Base-by-base conservation (phyloP, 2,329 filamentous ascomycete species). In the Clarireedia homoeocarpa region DNA sequence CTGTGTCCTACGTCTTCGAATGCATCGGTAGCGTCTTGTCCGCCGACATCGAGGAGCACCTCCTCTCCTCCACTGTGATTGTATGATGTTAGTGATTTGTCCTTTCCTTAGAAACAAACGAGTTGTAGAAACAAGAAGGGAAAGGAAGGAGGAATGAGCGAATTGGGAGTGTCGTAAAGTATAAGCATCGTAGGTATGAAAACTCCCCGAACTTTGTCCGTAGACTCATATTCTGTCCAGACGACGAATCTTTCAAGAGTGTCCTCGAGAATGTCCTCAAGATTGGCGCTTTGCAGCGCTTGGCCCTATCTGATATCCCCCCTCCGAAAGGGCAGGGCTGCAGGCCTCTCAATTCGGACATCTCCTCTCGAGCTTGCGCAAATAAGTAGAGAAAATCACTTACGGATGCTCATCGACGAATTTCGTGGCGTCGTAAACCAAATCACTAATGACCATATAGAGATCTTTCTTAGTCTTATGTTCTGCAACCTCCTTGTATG, bases 1-100 rank as follows among this genome's bases (percentile, higher is more conserved):
- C 89, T 95, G 86, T 99, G 94, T 71, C 94, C 94, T 69, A 99
- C 94, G 75, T 99, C 94, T 79, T 99, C 94, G 72, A 99, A 99
- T 60, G 94, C 92, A 77, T 97, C 94, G 67, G 92, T 96, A 69
- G 89, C 88, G 74, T 99, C 94, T 77, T 96, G 91, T 66, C 94
- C 94, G 69, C 81, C 94, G 62, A 97, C 91, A 66, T 99, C 94
- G 66, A 99, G 86, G 62, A 99, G 79, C 66, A 99, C 94, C 78
- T 99, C 94, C 77, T 99, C 94, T 77, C 94, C 94, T 79, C 94
- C 94, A 68, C 94, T 97, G 70, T 63, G 2, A 52, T 53, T 48
- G 65, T 57, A 65, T 61, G 40, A 56, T 17, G 39, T 56, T 23
- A 54, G 45, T 27, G 30, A 51, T 51, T 27, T 51, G 47, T 49